A percentile compares a stretch with the other conserved stretches of the same genome.
These are phyloP conservation scores for Lojkania enalia DNA, from an alignment of 2,329 filamentous ascomycete species.

Conservation along the genomic window DNA sequence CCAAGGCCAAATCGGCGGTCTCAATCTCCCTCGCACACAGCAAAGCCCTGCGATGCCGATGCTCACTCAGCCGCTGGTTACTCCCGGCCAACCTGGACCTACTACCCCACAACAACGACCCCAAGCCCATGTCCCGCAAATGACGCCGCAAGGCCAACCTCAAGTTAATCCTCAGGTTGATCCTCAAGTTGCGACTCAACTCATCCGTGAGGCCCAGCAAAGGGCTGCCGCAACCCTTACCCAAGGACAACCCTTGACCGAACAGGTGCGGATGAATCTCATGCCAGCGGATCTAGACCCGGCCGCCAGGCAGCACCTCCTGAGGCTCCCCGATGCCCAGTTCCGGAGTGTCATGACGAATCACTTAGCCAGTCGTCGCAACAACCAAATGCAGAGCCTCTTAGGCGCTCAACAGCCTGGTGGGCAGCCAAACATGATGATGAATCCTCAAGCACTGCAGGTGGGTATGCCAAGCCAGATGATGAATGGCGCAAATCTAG, in stretches of 20 bases:
- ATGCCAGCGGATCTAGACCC: conserved; percentile 36
- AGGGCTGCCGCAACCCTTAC: conserved; percentile 33
- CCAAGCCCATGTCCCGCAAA: conserved; percentile 40
- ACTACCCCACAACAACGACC: conserved; percentile 41
- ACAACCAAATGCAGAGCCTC: conserved; percentile 29
- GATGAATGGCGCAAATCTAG: conserved; percentile 33
- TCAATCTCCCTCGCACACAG: conserved; percentile 47
- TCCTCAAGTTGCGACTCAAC: conserved; percentile 30
- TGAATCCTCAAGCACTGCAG: conserved; percentile 30
- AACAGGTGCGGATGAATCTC: conserved; percentile 36
- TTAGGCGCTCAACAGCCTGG: conserved; percentile 22
- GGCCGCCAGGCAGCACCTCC: conserved; percentile 35
- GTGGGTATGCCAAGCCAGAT: conserved; percentile 30
- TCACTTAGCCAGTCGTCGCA: conserved; percentile 22
- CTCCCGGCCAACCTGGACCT: conserved; percentile 48
- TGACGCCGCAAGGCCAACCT: conserved; percentile 30
- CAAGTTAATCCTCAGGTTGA: conserved; percentile 27
- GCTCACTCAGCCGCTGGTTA: conserved; percentile 53
- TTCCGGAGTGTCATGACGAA: conserved; percentile 34
- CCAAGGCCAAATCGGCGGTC: conserved; percentile 51
- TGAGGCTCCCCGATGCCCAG: conserved; percentile 40
- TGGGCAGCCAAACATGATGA: conserved; percentile 34
- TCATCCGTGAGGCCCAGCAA: conserved; percentile 42
- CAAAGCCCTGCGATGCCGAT: conserved; percentile 54
- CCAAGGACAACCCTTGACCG: conserved; percentile 35